Evolutionary conservation across 1,284 basidiomycete species (phyloP), one percentile per base, ranked within the genome.

Genomic region (Malassezia equina): DNA sequence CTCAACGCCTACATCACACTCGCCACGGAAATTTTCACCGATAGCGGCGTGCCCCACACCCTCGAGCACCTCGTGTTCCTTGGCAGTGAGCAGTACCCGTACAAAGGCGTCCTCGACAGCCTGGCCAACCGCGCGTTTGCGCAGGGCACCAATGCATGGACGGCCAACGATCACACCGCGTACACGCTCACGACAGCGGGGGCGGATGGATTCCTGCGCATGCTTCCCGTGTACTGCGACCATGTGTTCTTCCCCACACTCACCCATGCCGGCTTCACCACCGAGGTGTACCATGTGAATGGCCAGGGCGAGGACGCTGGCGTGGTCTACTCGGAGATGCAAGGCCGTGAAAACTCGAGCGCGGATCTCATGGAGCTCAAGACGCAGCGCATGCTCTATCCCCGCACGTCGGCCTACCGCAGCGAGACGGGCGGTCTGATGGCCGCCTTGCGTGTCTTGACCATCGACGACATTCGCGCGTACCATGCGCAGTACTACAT

Each of bases 161-260:
- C 80, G 15, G 79, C 78, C 9, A 79, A 78, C 57, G 79, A 80
- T 52, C 69, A 75, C 58, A 76, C 65, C 19, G 89, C 88, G 7
- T 99, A 96, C 76, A 98, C 93, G 1, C 85, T 94, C 60, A 87
- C 88, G n/a, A 98, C 93, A 2, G 94, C 94, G 15, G 94, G 94
- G 56, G 85, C 86, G 57, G 88, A 94, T 69, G 94, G 94, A 2
- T 96, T 99, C 75, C 79, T 98, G 36, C 86, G 91, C 66, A 82
- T 98, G 58, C 79, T 98, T 19, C 93, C 93, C 33, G 85, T 98
- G 62, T 99, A 90, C 74, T 80, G 98, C 36, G 94, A 99, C 76
- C 94, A 99, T 75, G 88, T 98, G 61, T 82, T 99, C 46, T 93
- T 94, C 76, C 91, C 94, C 4, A 96, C 91, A 0, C 83, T 98